Evolutionary conservation across 768 basidiomycete genomes (phyloP).

Genomic region (Termitomyces sp.): DNA sequence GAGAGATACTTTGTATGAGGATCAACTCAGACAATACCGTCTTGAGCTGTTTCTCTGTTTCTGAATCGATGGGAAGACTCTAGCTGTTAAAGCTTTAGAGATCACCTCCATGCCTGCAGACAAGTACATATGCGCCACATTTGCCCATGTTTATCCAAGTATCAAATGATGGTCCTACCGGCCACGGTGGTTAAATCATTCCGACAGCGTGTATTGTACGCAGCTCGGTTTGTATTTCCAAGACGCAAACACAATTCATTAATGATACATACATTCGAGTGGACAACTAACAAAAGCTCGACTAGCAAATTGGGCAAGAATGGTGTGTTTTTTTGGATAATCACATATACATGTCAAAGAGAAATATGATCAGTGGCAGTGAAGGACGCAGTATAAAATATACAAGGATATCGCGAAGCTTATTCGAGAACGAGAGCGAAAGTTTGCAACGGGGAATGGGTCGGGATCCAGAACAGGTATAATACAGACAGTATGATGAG

Average conservation of each 20-base stretch:
- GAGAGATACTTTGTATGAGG: too few relatives aligned
- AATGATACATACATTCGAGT: neutral
- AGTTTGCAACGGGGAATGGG: neutral
- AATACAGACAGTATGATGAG: neutral
- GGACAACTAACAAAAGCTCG: neutral
- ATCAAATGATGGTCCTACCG: too few relatives aligned
- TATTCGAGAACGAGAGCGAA: neutral
- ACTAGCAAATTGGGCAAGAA: neutral
- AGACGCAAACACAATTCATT: neutral
- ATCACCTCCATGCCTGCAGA: neutral
- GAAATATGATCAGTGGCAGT: neutral
- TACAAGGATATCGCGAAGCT: neutral
- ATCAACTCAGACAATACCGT: too few relatives aligned
- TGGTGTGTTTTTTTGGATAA: too few relatives aligned
- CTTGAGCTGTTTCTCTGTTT: too few relatives aligned
- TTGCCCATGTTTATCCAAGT: too few relatives aligned
- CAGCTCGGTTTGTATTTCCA: too few relatives aligned
- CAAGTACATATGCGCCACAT: neutral
- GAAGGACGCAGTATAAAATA: neutral
- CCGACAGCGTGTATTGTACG: too few relatives aligned
- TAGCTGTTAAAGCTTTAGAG: neutral
- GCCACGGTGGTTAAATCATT: too few relatives aligned
- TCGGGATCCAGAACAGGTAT: neutral
- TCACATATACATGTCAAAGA: neutral
- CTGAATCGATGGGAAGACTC: too few relatives aligned